Percentiles rank a stretch among this genome's conserved stretches.
Evolutionary conservation across 768 basidiomycete species (phyloP).

Genomic region (Terana coerulea): DNA sequence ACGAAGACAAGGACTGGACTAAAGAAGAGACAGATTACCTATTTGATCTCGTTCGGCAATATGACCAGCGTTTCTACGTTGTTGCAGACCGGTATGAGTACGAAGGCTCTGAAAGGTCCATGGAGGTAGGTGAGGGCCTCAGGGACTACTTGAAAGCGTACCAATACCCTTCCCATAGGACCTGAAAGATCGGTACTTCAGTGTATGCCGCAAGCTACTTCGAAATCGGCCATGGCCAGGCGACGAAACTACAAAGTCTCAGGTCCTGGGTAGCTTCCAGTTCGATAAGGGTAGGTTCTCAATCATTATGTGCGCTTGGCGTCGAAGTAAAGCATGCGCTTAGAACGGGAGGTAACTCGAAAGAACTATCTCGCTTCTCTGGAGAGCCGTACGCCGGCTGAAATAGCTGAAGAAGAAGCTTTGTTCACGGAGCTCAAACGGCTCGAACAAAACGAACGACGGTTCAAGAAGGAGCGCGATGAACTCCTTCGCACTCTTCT

Average conservation of each 20-base stretch:
- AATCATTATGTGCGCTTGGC: too few relatives aligned
- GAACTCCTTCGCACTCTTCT: slow-evolving; percentile 79
- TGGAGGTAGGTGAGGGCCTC: slow-evolving; percentile 72
- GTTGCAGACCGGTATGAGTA: slow-evolving; percentile 88
- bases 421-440: slow-evolving; percentile 91
- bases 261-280: slow-evolving; percentile 64
- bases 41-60: slow-evolving; percentile 74
- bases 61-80: slow-evolving; percentile 87
- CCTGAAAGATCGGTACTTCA: slow-evolving; percentile 91
- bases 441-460: slow-evolving; percentile 89
- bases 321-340: too few relatives aligned
- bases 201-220: slow-evolving; percentile 84
- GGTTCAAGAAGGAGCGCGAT: slow-evolving; percentile 85
- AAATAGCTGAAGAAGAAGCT: slow-evolving; percentile 94
- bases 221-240: slow-evolving; percentile 82
- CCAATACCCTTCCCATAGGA: slow-evolving; percentile 47
- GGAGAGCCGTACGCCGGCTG: slow-evolving; percentile 83
- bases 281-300: slow-evolving; percentile 81
- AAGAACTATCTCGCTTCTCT: slow-evolving; percentile 85
- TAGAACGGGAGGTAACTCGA: slow-evolving; percentile 84
- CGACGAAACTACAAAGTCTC: slow-evolving; percentile 68
- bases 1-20: slow-evolving; percentile 77
- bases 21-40: slow-evolving; percentile 94
- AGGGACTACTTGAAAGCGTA: too few relatives aligned
- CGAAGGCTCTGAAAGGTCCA: slow-evolving; percentile 45